Evolutionary conservation across 1,284 basidiomycete species (phyloP), one percentile per base, ranked within the genome.

Genomic region (Ustilago tritici): DNA sequence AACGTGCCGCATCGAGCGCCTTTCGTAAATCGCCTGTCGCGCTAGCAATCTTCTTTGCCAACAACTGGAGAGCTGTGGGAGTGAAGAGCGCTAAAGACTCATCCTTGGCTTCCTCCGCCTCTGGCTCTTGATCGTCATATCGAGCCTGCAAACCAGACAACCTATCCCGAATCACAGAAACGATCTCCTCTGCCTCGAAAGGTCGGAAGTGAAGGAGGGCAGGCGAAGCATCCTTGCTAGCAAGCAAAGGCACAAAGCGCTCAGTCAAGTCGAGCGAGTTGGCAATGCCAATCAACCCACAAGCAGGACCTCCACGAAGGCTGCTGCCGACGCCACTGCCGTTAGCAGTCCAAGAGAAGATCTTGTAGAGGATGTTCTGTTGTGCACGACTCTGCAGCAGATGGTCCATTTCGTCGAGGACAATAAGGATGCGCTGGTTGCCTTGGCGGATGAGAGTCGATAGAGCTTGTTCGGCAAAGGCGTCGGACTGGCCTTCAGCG

Each of bases 401-500:
- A 57, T 87, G 86, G 67, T 88, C 88, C 70, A 88, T 86, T 76
- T 88, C 87, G 72, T 88, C 88, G 46, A 88, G 84, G 9, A 88
- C 82, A 43, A 88, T 81, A 10, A 88, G 77, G 53, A 75, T 75
- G 59, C 65, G 65, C 54, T 71, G 68, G 31, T 63, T 46, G 23
- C 71, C 71, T 3, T 70, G 78, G 81, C 60, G 55, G 46, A 70
- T 67, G 38, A 67, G 43, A 1, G 50, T 70, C 32, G 70, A 64
- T 9, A 66, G 50, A n/a, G 65, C 70, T 28, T 67, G 60, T 49
- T 76, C 73, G 34, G 73, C 77, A 6, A 72, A 56, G 3, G 70
- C 49, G 50, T 79, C 70, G 15, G 73, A 63, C 57, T 73, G 72
- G 9, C 64, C 73, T 40, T 81, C 70, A 38, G 65, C 65, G 5